Base-by-base conservation (phyloP, 495 filamentous ascomycete genomes). In the Staphylotrichum tortipilum region DNA sequence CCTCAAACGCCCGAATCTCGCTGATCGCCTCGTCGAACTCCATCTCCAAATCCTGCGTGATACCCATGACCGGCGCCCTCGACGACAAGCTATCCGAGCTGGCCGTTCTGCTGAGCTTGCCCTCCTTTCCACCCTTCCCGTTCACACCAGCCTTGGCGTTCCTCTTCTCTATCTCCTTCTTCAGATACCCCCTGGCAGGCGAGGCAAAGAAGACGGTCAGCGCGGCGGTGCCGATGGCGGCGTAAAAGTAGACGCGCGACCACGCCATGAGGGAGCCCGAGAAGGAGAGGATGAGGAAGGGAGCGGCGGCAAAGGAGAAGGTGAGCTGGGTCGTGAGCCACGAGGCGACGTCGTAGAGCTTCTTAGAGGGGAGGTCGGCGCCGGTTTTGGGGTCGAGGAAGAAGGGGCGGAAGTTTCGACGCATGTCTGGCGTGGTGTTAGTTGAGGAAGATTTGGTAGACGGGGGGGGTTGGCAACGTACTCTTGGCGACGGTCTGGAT, bases 401-500 rank as follows among this genome's bases (percentile, higher is more conserved):
- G 73, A 98, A 90, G 30, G 92, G 92, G 26, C 94, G 89, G 55
- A 95, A 64, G 64, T 89, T 75, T 39, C 92, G 88, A 45, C 92
- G 92, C 71, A 83, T 83, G 59, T 94, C 88, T 95, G 53, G 34
- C 60, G 44, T 54, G 19, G 15, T 36, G 47, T 49, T 44, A 50
- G 40, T 41, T 10, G 33, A 7, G 22, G 26, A 28, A 10, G 6
- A 28, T 0, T 28, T 5, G 26, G 26, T 28, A 28, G 26, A 28
- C n/a, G n/a, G n/a, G n/a, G n/a, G 14, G 8, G 21, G 15, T 17
- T 18, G 22, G 15, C 45, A 28, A 68, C 80, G 53, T 76, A 95
- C 91, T 87, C 73, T 98, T 98, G 9, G 94, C 94, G 24, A 84
- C 83, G 3, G 87, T 94, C 66, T 98, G 92, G 33, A 95, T 76